Evolutionary conservation across 176 grass and related monocot genomes (phyloP).

Genomic region (Typha latifolia): DNA sequence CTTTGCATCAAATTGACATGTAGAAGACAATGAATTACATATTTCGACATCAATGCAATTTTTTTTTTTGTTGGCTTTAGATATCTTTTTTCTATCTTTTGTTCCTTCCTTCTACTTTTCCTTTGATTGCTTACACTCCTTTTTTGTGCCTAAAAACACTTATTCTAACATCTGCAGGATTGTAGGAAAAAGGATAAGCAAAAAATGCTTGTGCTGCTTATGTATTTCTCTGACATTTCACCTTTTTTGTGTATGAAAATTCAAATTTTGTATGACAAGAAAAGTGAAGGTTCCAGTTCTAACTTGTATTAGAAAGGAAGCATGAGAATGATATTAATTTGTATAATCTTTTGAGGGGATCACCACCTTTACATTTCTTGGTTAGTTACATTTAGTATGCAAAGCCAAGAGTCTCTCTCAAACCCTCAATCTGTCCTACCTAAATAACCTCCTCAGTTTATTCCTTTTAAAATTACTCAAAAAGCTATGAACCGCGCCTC

Average conservation of each 20-base stretch:
- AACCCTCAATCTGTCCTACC: background rate
- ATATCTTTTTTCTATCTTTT: too few species aligned
- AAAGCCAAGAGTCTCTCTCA: background rate
- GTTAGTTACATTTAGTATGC: background rate
- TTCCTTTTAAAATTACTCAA: background rate
- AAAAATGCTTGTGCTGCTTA: too few species aligned
- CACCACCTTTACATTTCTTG: slow-evolving; percentile 11
- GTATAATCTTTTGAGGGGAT: background rate
- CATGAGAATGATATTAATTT: background rate
- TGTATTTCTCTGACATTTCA: background rate
- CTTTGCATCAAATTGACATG: too few species aligned
- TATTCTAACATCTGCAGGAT: too few species aligned
- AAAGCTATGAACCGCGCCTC: background rate
- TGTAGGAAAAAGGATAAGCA: too few species aligned
- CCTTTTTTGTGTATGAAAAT: background rate
- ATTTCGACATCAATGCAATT: too few species aligned
- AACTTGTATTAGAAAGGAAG: background rate
- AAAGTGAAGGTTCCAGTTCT: background rate
- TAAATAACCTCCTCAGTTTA: background rate
- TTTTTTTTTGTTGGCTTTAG: too few species aligned
- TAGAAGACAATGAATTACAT: too few species aligned
- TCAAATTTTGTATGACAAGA: background rate
- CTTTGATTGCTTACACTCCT: too few species aligned
- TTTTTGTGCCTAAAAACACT: too few species aligned
- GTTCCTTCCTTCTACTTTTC: too few species aligned